phyloP scores from a whole-genome alignment of 441 rosid species.

The Erodium chrysanthum region DNA sequence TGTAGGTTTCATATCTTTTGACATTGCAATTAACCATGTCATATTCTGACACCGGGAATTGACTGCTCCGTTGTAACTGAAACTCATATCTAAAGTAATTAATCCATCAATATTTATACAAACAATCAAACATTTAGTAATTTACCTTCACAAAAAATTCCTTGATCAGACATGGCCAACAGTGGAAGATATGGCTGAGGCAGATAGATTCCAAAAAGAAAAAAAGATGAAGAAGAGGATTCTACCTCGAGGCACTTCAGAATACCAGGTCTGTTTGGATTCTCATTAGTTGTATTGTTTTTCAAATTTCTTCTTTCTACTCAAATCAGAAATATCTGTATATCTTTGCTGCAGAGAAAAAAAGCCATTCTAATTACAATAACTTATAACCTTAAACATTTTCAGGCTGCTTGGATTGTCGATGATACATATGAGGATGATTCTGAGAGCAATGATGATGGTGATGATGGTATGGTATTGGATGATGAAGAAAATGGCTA shows the following conservation, averaged over 20 bases:
- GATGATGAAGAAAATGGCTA: slow-evolving; percentile 45
- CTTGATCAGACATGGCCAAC: slow-evolving; percentile 86
- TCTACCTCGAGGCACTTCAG: slow-evolving; percentile 87
- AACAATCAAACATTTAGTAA: not conserved
- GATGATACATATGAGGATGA: slow-evolving; percentile 62
- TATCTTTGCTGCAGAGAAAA: not conserved
- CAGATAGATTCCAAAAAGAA: slow-evolving; percentile 48
- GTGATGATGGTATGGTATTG: slow-evolving; percentile 65
- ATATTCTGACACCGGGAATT: not conserved
- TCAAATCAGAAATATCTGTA: not conserved
- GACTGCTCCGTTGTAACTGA: not conserved
- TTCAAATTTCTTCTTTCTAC: not conserved
- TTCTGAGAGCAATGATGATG: slow-evolving; percentile 36
- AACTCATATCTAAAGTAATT: not conserved
- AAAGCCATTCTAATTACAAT: not conserved
- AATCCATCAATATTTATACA: not conserved
- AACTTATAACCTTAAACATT: not conserved
- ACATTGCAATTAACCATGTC: not conserved
- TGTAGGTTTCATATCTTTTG: no score
- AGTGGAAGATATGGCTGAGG: slow-evolving; percentile 86
- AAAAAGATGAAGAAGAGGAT: slow-evolving; percentile 44
- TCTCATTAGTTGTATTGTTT: not conserved
- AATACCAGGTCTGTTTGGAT: slow-evolving; percentile 59
- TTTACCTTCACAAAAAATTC: not conserved
- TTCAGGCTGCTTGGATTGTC: slow-evolving; percentile 92